Evolutionary conservation across 495 filamentous ascomycete genomes (phyloP).

Genomic region (Aspergillus olivimuriae): DNA sequence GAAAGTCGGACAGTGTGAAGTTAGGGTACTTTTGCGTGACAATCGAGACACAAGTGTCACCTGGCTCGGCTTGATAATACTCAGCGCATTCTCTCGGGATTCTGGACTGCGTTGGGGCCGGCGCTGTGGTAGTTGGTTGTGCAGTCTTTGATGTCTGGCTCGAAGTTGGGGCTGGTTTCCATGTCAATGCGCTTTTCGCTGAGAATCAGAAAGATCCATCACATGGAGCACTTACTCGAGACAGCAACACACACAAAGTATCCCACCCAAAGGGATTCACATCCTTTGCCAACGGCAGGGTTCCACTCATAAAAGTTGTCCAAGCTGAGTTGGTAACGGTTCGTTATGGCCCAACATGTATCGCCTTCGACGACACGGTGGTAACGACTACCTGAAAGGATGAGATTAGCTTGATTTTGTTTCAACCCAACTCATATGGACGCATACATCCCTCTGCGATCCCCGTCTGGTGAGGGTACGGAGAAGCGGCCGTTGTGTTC

Average conservation of each 20-base stretch:
- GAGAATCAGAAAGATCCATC: background rate
- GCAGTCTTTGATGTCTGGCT: too few species aligned
- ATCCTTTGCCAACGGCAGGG: background rate
- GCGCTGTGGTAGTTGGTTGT: background rate
- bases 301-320: background rate
- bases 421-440: too few species aligned
- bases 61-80: background rate
- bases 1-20: background rate
- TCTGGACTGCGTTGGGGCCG: background rate
- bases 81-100: background rate
- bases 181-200: too few species aligned
- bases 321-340: background rate
- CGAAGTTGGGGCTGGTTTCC: too few species aligned
- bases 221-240: too few species aligned
- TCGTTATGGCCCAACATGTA: background rate
- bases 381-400: background rate
- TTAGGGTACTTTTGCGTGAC: background rate
- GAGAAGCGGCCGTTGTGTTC: too few species aligned
- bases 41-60: background rate
- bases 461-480: background rate
- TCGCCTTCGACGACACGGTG: background rate
- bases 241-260: background rate
- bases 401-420: too few species aligned
- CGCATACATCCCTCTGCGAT: background rate
- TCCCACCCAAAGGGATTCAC: background rate